A percentile compares a stretch with the other conserved stretches of the same genome.
These are phyloP conservation scores for Tympanopsis confertula DNA, from an alignment of 2,329 filamentous ascomycete species.

Conservation along the genomic window DNA sequence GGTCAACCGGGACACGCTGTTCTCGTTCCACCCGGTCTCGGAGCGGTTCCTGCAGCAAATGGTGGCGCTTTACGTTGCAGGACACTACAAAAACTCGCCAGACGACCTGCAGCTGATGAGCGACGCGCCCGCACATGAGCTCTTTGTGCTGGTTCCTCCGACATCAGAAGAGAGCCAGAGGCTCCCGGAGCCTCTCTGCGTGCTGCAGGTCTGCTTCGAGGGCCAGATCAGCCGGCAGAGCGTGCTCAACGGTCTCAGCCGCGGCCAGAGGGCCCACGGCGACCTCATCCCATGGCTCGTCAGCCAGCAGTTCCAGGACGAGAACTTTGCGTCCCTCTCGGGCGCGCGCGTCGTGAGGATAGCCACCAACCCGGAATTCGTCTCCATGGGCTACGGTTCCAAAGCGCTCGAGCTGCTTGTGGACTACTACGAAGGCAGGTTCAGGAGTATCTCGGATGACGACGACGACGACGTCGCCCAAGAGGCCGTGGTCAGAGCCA, in stretches of 20 bases:
- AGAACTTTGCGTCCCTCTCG: slow-evolving; percentile 86
- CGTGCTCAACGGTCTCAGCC: slow-evolving; percentile 76
- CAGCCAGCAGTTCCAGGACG: slow-evolving; percentile 95
- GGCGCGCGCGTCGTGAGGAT: slow-evolving; percentile 92
- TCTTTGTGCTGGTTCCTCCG: slow-evolving; percentile 86
- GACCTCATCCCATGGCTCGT: slow-evolving; percentile 97
- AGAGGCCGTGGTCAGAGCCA: slow-evolving; percentile 62
- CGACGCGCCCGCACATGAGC: slow-evolving; percentile 88
- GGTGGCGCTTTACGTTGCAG: slow-evolving; percentile 94
- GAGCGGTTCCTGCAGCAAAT: slow-evolving; percentile 97
- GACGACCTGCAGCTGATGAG: slow-evolving; percentile 97
- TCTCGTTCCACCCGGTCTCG: slow-evolving; percentile 93
- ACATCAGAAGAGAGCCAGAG: slow-evolving; percentile 65
- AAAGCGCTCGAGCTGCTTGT: slow-evolving; percentile 76
- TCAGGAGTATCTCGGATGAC: slow-evolving; percentile 70
- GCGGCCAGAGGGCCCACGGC: slow-evolving; percentile 78
- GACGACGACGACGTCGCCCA: slow-evolving; percentile 36
- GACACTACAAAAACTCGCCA: slow-evolving; percentile 95
- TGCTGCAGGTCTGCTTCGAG: slow-evolving; percentile 87
- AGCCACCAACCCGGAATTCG: slow-evolving; percentile 89
- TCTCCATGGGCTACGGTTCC: slow-evolving; percentile 84
- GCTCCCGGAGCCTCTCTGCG: slow-evolving; percentile 84
- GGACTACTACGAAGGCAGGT: slow-evolving; percentile 92
- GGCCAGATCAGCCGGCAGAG: slow-evolving; percentile 89
- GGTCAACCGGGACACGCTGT: slow-evolving; percentile 93